Base-by-base conservation (phyloP, 1,284 basidiomycete species). In the Papiliotrema nemorosa region DNA sequence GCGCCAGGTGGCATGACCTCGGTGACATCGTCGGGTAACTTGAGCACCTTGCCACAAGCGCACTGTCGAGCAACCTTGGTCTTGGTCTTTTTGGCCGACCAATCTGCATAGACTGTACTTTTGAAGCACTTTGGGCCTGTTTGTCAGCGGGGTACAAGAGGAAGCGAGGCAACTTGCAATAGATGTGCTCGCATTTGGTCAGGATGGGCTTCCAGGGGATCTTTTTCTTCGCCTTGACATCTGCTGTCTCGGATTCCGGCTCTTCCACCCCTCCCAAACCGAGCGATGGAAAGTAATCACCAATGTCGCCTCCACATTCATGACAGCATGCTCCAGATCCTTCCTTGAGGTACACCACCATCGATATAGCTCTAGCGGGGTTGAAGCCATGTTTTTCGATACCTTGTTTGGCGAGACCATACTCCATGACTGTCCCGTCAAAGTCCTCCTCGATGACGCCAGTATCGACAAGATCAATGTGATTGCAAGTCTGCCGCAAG, bases 401-500 rank as follows among this genome's bases (percentile, higher is more conserved):
- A 20, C 84, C 82, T 20, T 83, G 78, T 3, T 84, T 78, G 34
- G 89, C 80, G 48, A 90, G 86, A 58, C 90, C 85, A 61, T 88
- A 90, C 33, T 78, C 78, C 39, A 80, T 75, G 49, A 81, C 81
- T 58, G 90, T 90, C 56, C 84, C 84, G 46, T 74, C 75, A 42
- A 73, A 69, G 57, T 74, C 67, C 35, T 73, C 70, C 57, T 76
- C 68, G 27, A 72, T 57, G 21, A 63, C 57, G 51, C 73, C 68
- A 27, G 69, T 57, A 67, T 87, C 81, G 1, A 97, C 89, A 31
- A 99, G 81, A 62, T 93, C 90, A 60, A 85, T 88, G 75, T 98
- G 93, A 69, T 97, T 90, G 76, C 96, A 98, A 45, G 97, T 97
- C 78, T 98, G 92, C 35, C 96, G 87, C 34, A 99, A 81, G 9